Percentiles rank a stretch among this genome's conserved stretches.
These are phyloP conservation scores for Termitomyces sp. DNA, from an alignment of 768 basidiomycete genomes.

Conservation along the genomic window DNA sequence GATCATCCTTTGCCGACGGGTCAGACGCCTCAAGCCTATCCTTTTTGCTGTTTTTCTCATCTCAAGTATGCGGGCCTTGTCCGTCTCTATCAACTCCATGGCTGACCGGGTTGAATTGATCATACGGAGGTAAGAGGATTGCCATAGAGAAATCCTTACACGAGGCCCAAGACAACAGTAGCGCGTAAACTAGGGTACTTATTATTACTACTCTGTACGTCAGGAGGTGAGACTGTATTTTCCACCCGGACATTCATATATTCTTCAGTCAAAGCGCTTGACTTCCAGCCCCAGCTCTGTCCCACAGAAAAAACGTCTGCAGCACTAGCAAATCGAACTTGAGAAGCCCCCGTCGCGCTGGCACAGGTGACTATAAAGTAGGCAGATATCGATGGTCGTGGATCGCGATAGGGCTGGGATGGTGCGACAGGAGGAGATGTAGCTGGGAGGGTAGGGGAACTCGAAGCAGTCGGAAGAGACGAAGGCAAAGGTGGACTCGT, in stretches of 20 bases:
- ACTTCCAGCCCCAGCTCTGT: constrained; percentile 95
- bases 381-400: constrained; percentile 64
- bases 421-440: constrained; percentile 48
- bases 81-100: no score
- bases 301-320: constrained; percentile 83
- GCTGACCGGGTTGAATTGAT: no score
- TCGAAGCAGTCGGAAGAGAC: constrained; percentile 12
- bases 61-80: no score
- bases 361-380: constrained; percentile 86
- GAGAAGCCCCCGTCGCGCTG: constrained; percentile 73
- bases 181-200: constrained; percentile 67
- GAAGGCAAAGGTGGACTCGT: constrained; percentile 19
- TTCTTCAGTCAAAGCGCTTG: constrained; percentile 48
- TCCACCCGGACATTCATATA: constrained; percentile 40
- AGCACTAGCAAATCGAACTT: constrained; percentile 81
- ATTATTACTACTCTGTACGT: constrained; percentile 17
- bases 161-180: constrained; percentile 74
- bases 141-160: constrained; percentile 32
- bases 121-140: neutral
- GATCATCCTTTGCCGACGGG: neutral
- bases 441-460: constrained; percentile 30
- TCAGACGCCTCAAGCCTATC: no score
- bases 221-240: constrained; percentile 19
- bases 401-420: constrained; percentile 71
- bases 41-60: no score